These are phyloP conservation scores for Piper longum DNA, from an alignment of 164 flowering plant species.

Conservation along the genomic window DNA sequence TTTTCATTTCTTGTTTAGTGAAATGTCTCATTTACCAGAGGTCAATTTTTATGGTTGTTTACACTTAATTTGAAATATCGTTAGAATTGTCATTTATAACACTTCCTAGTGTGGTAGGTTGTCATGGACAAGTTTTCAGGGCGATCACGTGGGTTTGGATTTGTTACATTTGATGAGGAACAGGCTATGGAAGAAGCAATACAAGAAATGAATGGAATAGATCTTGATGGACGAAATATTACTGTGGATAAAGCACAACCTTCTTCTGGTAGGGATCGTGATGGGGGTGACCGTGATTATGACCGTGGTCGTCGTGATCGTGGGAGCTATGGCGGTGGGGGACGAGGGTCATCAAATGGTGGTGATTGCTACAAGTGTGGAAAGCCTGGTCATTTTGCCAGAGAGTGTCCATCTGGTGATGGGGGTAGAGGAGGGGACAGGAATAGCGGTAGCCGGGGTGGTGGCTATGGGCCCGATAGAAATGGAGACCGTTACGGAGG, in stretches of 20 bases:
- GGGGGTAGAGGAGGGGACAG: constrained; percentile 18
- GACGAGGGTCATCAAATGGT: constrained; percentile 43
- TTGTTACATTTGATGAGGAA: constrained; percentile 95
- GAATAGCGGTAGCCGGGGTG: constrained; percentile 52
- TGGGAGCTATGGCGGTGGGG: constrained; percentile 27
- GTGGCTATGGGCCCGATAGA: constrained; percentile 70
- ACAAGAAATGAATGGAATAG: constrained; percentile 82
- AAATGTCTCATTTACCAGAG: no score
- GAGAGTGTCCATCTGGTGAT: constrained; percentile 62
- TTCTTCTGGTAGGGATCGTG: constrained; percentile 57
- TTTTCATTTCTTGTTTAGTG: no score
- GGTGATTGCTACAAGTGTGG: constrained; percentile 94
- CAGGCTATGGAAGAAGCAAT: constrained; percentile 95
- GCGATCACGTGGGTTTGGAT: constrained; percentile 96
- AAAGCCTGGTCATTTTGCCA: constrained; percentile 81
- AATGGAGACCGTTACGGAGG: constrained; percentile 71
- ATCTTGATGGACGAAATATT: constrained; percentile 81
- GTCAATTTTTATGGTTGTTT: no score
- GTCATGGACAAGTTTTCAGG: constrained; percentile 66
- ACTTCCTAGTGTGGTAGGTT: constrained; percentile 26
- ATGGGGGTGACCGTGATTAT: constrained; percentile 45
- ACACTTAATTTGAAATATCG: no score
- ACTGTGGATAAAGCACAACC: constrained; percentile 97
- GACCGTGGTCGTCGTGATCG: constrained; percentile 29
- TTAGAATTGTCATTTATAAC: background rate